Conservation (phyloP, 129 eudicot species). For the Lactuca sativa region DNA sequence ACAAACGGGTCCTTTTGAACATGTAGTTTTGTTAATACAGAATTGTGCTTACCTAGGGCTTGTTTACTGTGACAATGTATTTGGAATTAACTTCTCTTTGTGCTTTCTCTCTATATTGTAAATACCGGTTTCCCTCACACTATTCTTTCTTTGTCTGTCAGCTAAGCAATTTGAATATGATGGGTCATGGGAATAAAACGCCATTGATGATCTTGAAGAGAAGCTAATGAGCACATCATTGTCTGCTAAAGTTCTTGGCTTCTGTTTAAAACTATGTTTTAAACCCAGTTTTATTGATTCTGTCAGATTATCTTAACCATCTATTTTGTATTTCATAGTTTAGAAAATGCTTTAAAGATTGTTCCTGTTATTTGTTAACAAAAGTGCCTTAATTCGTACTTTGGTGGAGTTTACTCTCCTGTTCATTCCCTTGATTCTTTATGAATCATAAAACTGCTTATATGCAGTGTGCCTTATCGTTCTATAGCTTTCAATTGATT, state of each 20-base stretch:
- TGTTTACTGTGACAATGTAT: background rate
- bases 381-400: constrained; percentile 9
- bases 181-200: background rate
- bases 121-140: background rate
- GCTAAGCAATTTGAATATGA: background rate
- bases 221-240: background rate
- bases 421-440: background rate
- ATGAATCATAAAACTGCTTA: background rate
- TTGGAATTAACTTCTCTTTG: no score
- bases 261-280: constrained; percentile 4
- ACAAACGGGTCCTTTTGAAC: no score
- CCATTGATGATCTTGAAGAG: background rate
- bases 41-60: no score
- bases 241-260: background rate
- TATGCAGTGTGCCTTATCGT: background rate
- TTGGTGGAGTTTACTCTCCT: background rate
- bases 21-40: no score
- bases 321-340: background rate
- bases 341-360: background rate
- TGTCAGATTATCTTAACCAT: background rate
- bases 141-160: background rate
- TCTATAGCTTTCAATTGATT: background rate
- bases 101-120: no score
- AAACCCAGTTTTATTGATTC: constrained; percentile 1
- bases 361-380: background rate